Percentiles rank a stretch among this genome's conserved stretches.
These are phyloP conservation scores for Wickerhamiella domercqiae DNA, from an alignment of 805 yeast genomes.

Conservation along the genomic window DNA sequence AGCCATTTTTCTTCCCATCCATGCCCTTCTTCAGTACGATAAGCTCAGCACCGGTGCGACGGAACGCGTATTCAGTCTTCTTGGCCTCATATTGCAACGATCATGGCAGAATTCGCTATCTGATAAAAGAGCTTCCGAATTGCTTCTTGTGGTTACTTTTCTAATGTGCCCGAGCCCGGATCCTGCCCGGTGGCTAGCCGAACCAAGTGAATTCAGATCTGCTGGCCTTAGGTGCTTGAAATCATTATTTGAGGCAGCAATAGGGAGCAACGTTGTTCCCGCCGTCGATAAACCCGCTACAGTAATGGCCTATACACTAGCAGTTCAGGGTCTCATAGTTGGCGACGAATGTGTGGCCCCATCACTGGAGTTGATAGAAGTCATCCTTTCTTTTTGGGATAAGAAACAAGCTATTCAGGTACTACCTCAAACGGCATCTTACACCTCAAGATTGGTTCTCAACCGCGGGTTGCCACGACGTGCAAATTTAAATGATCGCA, in stretches of 20 bases:
- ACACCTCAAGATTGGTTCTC: background rate
- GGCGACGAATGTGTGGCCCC: conserved; percentile 11
- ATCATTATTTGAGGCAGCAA: conserved; percentile 14
- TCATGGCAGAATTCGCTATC: conserved; percentile 12
- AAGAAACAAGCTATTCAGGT: conserved; percentile 2
- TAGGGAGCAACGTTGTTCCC: conserved; percentile 4
- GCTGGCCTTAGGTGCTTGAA: conserved; percentile 20
- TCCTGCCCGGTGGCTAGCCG: conserved; percentile 13
- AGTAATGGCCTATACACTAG: conserved; percentile 14
- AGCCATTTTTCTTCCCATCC: conserved; percentile 46
- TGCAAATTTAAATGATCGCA: background rate
- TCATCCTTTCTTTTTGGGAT: conserved; percentile 14
- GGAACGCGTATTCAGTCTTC: conserved; percentile 32
- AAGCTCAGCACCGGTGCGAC: conserved; percentile 32
- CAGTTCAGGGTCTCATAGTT: conserved; percentile 15
- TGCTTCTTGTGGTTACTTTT: conserved; percentile 17
- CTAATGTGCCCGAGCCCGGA: conserved; percentile 8
- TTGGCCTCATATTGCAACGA: conserved; percentile 28
- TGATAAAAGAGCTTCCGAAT: conserved; percentile 16
- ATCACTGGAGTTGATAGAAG: conserved; percentile 15
- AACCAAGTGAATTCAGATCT: conserved; percentile 13
- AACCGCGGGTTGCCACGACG: background rate
- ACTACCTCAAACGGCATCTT: too few relatives aligned
- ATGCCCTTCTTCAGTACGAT: conserved; percentile 35
- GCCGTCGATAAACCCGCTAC: conserved; percentile 14